Conservation (phyloP, 2,329 filamentous ascomycete species). For the Aurifilum marmelostoma region DNA sequence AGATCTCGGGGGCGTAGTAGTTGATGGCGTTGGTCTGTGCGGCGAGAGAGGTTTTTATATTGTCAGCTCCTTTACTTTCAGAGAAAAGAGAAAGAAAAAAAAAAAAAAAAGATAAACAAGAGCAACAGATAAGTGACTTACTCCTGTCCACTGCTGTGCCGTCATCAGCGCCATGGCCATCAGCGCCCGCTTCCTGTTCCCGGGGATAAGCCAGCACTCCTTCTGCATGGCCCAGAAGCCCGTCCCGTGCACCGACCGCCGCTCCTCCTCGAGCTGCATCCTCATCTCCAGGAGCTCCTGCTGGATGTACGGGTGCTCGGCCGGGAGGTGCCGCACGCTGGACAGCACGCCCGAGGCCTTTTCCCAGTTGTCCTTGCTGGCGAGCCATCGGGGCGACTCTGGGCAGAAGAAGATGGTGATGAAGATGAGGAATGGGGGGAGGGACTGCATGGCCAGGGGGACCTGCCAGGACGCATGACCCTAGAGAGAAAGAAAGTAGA, state of each 20-base stretch:
- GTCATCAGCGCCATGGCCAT: slow-evolving; percentile 60
- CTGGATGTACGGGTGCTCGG: slow-evolving; percentile 42
- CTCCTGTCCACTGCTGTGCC: slow-evolving; percentile 73
- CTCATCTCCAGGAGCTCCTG: slow-evolving; percentile 39
- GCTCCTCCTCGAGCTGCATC: slow-evolving; percentile 38
- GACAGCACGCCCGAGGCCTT: slow-evolving; percentile 43
- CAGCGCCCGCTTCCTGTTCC: slow-evolving; percentile 42
- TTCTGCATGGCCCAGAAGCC: slow-evolving; percentile 34
- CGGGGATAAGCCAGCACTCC: slow-evolving; percentile 41
- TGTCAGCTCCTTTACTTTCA: background rate
- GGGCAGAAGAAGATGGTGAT: slow-evolving; percentile 60
- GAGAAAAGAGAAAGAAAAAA: background rate
- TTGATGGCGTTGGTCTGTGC: slow-evolving; percentile 37
- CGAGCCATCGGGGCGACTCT: slow-evolving; percentile 66
- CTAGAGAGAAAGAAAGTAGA: background rate
- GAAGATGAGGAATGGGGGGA: slow-evolving; percentile 58
- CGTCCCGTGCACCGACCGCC: slow-evolving; percentile 31
- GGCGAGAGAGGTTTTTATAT: no score
- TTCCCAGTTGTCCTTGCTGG: slow-evolving; percentile 67
- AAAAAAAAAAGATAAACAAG: background rate
- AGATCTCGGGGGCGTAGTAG: slow-evolving; percentile 41
- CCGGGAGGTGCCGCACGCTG: slow-evolving; percentile 41
- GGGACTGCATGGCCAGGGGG: slow-evolving; percentile 64
- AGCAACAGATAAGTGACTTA: slow-evolving; percentile 28
- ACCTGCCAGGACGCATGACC: slow-evolving; percentile 37